Evolutionary conservation across 371 early-diverging fungal genomes (phyloP).

Genomic region (Mortierella polycephala): DNA sequence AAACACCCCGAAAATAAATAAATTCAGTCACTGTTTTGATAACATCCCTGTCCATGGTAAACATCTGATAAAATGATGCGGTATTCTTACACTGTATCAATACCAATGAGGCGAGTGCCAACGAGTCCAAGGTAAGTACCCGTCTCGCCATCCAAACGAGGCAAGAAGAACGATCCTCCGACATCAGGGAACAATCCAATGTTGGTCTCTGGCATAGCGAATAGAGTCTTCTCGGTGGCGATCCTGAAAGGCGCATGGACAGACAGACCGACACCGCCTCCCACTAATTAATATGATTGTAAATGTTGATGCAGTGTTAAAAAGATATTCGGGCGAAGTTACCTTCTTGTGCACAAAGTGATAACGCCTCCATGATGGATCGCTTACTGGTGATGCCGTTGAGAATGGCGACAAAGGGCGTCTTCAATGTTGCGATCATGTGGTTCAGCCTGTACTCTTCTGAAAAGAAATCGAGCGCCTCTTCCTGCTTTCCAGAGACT

Average conservation of each 20-base stretch:
- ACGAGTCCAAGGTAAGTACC: constrained; percentile 95
- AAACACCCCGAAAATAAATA: background rate
- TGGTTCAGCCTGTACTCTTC: constrained; percentile 94
- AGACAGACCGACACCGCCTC: constrained; percentile 95
- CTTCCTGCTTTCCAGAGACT: constrained; percentile 41
- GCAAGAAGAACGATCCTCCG: constrained; percentile 93
- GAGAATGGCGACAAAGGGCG: constrained; percentile 90
- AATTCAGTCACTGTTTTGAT: too few species aligned
- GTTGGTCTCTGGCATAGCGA: constrained; percentile 93
- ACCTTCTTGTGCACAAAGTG: too few species aligned
- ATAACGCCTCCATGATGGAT: too few species aligned
- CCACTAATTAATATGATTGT: constrained; percentile 82
- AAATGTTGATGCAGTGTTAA: background rate
- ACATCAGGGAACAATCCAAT: constrained; percentile 97
- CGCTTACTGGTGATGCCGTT: constrained; percentile 92
- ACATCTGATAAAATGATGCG: too few species aligned
- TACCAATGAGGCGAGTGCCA: constrained; percentile 83
- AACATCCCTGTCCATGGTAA: too few species aligned
- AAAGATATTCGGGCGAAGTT: background rate
- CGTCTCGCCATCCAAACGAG: constrained; percentile 91
- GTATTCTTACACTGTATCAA: constrained; percentile 86
- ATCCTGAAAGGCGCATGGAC: constrained; percentile 96
- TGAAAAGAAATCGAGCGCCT: constrained; percentile 85
- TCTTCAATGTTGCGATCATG: constrained; percentile 85
- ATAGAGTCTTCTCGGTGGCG: constrained; percentile 91